Base-by-base conservation (phyloP, 192 early-diverging fungal genomes). In the Coemansia biformis region DNA sequence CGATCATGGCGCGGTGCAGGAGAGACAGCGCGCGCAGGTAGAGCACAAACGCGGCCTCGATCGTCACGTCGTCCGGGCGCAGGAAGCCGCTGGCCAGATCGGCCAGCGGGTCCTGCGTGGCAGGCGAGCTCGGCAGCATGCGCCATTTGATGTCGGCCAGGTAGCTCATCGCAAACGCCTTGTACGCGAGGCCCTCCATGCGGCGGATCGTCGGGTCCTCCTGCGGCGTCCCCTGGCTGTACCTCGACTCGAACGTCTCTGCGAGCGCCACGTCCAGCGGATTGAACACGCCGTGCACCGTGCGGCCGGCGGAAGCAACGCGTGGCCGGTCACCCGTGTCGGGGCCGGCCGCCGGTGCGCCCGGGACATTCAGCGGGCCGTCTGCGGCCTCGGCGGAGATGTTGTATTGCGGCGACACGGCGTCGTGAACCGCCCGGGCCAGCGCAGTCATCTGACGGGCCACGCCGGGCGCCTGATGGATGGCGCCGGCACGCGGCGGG, bases 31-130 rank as follows among this genome's bases (percentile, higher is more conserved):
- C 77, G 38, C 81, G 80, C 19, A 87, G 54, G 46, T 86, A 86
- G 8, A 89, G 77, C 10, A 78, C 80, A 57, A 85, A 79, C 8
- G 83, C 83, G 31, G 87, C 87, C 47, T 86, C 85, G 30, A 81
- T 56, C 7, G 64, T 44, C 12, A 75, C 23, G 17, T 54, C 48
- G 43, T 54, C 56, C 22, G 61, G 59, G 4, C 57, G 63, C 32
- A 54, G 51, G 22, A 48, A 72, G 13, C 60, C 63, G 57, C 28
- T 39, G 26, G 43, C 75, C 19, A 43, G 57, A 43, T 60, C 55
- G 3, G 46, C 30, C 35, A 73, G 55, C 12, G 63, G 57, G 15
- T 45, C 66, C 45, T 42, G 51, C 39, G 28, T 36, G 19, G 56
- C 44, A 6, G 49, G 39, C 4, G 49, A 31, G 26, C 42, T 31